Evolutionary conservation across 371 early-diverging fungal species (phyloP), one percentile per base, ranked within the genome.

Genomic region (Vairimorpha ceranae): DNA sequence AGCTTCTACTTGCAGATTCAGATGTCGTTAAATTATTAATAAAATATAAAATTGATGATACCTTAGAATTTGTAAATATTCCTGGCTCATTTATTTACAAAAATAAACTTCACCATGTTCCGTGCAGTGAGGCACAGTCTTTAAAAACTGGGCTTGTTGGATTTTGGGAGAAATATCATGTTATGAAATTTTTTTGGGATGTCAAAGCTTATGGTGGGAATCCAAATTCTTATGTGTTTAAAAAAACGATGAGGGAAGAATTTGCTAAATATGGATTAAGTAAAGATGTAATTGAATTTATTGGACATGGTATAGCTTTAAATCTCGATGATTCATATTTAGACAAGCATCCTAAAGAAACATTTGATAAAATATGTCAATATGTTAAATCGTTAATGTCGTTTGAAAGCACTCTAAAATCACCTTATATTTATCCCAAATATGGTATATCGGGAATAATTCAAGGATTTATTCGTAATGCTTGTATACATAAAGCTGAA

Each of bases 351-450:
- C 97, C 97, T 25, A 85, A 87, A 52, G 93, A 92, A 65, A 93
- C 94, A 15, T 89, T 91, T 79, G 90, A 93, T 77, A 90, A 92
- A 77, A 91, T 97, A 68, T 86, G 89, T 69, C 83, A 94, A 72
- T 98, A 96, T 82, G 89, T 92, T 74, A 88, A 87, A 41, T 97
- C 97, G 23, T 87, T 97, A 77, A 89, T 91, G n/a, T 88, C 91
- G 58, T 92, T 91, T 80, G 93, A 95, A 29, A 78, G 77, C 33
- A 67, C 65, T 29, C 43, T 64, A 76, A 91, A 92, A 86, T 90
- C 91, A 76, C 99, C 99, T n/a, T 99, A 94, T 85, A 92, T 97
- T 80, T 99, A 99, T 84, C 99, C 98, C 70, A 86, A 93, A 70
- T 95, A 95, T 79, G 99, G 99, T 58, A 86, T 99, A 60, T 95